phyloP scores from a whole-genome alignment of 352 stramenopile genomes.

The Phytophthora palmivora region DNA sequence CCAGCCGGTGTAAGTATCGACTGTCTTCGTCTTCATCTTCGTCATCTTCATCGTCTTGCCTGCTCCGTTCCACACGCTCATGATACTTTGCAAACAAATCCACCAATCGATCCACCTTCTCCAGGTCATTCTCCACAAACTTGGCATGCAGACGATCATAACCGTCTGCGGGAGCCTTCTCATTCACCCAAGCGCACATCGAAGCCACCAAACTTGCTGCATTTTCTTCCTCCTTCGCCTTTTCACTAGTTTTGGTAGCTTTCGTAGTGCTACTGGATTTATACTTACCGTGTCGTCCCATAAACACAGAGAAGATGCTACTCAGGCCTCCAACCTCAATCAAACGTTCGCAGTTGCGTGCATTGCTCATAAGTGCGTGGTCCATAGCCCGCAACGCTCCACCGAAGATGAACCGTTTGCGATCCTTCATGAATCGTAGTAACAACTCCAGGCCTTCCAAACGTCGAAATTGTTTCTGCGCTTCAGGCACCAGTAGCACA shows the following conservation, averaged over 20 bases:
- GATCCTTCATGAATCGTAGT: conserved; percentile 92
- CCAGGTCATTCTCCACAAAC: conserved; percentile 83
- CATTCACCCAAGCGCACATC: conserved; percentile 56
- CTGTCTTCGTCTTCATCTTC: conserved; percentile 61
- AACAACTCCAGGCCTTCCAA: conserved; percentile 94
- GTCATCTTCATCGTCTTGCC: conserved; percentile 37
- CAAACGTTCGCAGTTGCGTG: conserved; percentile 72
- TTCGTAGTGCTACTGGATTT: conserved; percentile 41
- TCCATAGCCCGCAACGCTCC: conserved; percentile 64
- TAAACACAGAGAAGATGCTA: conserved; percentile 75
- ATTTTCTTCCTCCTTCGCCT: conserved; percentile 71
- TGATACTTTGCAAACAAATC: conserved; percentile 85
- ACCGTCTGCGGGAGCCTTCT: conserved; percentile 60
- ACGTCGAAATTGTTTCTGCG: conserved; percentile 62
- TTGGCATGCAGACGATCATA: conserved; percentile 79
- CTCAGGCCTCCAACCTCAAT: conserved; percentile 72
- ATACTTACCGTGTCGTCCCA: conserved; percentile 58
- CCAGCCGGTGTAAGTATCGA: conserved; percentile 66
- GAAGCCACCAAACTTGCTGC: conserved; percentile 70
- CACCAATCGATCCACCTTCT: conserved; percentile 83
- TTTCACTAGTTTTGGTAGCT: conserved; percentile 36
- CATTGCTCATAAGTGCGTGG: conserved; percentile 64
- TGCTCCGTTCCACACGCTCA: conserved; percentile 48
- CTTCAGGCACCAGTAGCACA: conserved; percentile 59
- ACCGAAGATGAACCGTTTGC: conserved; percentile 70